Conservation (phyloP, 208 protist species). For the Wallacemonas collosoma region DNA sequence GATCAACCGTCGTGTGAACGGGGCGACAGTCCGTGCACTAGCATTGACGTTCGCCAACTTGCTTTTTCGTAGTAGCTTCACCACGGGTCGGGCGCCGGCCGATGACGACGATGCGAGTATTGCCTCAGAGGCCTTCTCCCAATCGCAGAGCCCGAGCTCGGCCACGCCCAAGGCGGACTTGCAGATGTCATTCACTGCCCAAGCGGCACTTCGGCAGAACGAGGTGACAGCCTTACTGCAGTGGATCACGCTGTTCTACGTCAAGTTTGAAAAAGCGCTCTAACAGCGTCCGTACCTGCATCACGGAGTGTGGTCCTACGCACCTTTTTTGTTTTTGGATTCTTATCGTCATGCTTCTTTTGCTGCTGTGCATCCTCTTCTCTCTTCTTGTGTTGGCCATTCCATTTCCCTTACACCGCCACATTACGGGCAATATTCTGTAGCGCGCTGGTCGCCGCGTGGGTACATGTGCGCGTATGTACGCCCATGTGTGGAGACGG, state of each 20-base stretch:
- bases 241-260: slow-evolving; percentile 68
- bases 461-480: no score
- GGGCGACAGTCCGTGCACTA: slow-evolving; percentile 57
- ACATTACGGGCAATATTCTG: no score
- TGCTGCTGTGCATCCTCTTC: slow-evolving; percentile 4
- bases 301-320: background rate
- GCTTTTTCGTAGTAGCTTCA: slow-evolving; percentile 39
- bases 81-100: slow-evolving; percentile 17
- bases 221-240: slow-evolving; percentile 62
- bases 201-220: slow-evolving; percentile 48
- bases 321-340: slow-evolving; percentile 9
- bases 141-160: background rate
- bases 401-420: background rate
- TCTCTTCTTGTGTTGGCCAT: slow-evolving; percentile 16
- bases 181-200: slow-evolving; percentile 30
- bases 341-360: slow-evolving; percentile 19
- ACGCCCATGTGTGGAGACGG: no score
- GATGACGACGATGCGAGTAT: slow-evolving; percentile 28
- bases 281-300: background rate
- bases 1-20: slow-evolving; percentile 62
- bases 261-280: slow-evolving; percentile 37
- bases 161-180: slow-evolving; percentile 11
- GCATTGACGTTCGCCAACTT: slow-evolving; percentile 79
- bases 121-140: slow-evolving; percentile 21
- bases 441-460: no score